Evolutionary conservation across 2,329 filamentous ascomycete genomes (phyloP).

Genomic region (Didymosphaeria variabile): DNA sequence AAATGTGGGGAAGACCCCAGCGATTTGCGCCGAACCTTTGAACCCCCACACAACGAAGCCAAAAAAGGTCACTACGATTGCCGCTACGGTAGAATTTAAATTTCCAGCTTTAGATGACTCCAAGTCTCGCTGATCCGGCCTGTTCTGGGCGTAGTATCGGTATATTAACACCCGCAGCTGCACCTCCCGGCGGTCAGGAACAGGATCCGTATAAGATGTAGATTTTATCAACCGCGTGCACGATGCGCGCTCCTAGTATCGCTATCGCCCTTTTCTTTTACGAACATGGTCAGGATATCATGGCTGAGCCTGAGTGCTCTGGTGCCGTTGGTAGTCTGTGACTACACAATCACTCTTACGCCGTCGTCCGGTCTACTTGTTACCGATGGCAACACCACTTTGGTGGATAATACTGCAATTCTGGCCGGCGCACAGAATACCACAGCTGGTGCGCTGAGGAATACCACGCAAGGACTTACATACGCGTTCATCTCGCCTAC

Average conservation of each 20-base stretch:
- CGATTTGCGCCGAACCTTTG: not conserved
- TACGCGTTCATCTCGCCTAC: slow-evolving; percentile 33
- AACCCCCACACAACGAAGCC: not conserved
- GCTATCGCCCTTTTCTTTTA: not conserved
- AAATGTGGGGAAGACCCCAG: slow-evolving; percentile 18
- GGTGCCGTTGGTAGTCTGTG: slow-evolving; percentile 11
- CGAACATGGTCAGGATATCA: slow-evolving; percentile 15
- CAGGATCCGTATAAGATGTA: slow-evolving; percentile 23
- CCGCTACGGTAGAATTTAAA: slow-evolving; percentile 23
- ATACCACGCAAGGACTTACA: slow-evolving; percentile 20
- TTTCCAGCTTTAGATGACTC: not conserved
- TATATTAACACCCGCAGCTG: slow-evolving; percentile 26
- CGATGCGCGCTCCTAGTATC: not conserved
- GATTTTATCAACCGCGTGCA: slow-evolving; percentile 8
- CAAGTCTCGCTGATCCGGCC: slow-evolving; percentile 19
- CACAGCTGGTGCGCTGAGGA: slow-evolving; percentile 22
- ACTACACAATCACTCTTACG: slow-evolving; percentile 23
- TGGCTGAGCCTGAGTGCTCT: slow-evolving; percentile 20
- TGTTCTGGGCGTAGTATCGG: slow-evolving; percentile 28
- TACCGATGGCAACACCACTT: slow-evolving; percentile 24
- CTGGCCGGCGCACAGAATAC: slow-evolving; percentile 27
- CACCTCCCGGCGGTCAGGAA: slow-evolving; percentile 20
- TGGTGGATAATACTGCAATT: slow-evolving; percentile 32
- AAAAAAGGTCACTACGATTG: not conserved
- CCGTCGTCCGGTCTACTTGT: slow-evolving; percentile 25